These are phyloP conservation scores for Coemansia sp. DNA, from an alignment of 371 early-diverging fungal species.

Conservation along the genomic window DNA sequence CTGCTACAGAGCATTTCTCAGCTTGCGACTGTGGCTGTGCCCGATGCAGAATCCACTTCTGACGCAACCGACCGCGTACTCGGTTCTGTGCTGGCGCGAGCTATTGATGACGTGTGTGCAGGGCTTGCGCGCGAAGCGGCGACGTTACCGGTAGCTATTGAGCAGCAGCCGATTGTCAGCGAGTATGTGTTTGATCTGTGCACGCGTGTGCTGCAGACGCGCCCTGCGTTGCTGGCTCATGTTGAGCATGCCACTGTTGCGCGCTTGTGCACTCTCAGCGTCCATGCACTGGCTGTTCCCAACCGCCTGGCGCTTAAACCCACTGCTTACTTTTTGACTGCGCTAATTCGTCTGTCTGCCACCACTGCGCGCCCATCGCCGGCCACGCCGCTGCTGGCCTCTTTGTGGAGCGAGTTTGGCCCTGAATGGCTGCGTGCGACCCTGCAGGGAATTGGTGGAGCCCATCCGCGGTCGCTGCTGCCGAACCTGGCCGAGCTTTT, in stretches of 20 bases:
- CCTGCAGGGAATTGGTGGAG: constrained; percentile 63
- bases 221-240: constrained; percentile 15
- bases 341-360: constrained; percentile 29
- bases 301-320: constrained; percentile 43
- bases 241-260: constrained; percentile 6
- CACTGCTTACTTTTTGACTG: constrained; percentile 30
- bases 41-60: neutral
- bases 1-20: constrained; percentile 36
- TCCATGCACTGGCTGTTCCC: constrained; percentile 42
- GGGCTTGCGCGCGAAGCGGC: constrained; percentile 28
- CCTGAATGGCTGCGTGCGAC: constrained; percentile 32
- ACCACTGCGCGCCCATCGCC: neutral
- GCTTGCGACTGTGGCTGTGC: constrained; percentile 24
- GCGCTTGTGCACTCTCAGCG: constrained; percentile 33
- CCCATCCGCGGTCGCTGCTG: constrained; percentile 68
- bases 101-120: constrained; percentile 17
- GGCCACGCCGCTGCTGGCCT: constrained; percentile 7
- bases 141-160: constrained; percentile 17
- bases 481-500: constrained; percentile 62
- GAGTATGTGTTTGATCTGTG: constrained; percentile 34
- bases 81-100: constrained; percentile 27
- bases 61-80: constrained; percentile 24
- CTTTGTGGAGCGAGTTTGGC: constrained; percentile 27
- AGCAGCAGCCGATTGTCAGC: constrained; percentile 44
- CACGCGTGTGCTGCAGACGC: constrained; percentile 28